A percentile compares a stretch with the other conserved stretches of the same genome.
These are phyloP conservation scores for Boletus insuetus DNA, from an alignment of 768 basidiomycete species.

Conservation along the genomic window DNA sequence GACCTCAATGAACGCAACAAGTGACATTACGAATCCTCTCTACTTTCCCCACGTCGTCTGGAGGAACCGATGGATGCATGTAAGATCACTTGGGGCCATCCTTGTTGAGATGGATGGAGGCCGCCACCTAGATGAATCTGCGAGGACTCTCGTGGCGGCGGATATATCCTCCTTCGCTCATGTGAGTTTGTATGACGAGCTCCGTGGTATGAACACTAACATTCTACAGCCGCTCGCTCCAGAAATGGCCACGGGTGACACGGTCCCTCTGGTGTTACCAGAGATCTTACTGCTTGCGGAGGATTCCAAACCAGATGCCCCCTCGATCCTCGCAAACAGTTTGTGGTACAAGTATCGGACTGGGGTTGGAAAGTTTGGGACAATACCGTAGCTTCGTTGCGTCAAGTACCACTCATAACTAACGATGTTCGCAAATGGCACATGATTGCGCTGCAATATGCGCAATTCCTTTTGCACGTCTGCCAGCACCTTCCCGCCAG, in stretches of 20 bases:
- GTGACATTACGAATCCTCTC: conserved; percentile 54
- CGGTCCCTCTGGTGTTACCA: conserved; percentile 42
- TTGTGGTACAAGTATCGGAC: conserved; percentile 81
- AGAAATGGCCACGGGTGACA: conserved; percentile 30
- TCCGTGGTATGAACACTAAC: not conserved
- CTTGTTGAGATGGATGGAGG: conserved; percentile 65
- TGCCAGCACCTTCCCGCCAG: conserved; percentile 76
- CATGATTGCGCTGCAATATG: conserved; percentile 62
- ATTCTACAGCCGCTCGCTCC: conserved; percentile 40
- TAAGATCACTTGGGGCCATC: conserved; percentile 58
- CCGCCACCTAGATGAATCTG: conserved; percentile 49
- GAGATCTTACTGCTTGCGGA: conserved; percentile 68
- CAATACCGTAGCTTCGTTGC: conserved; percentile 71
- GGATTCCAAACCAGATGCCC: conserved; percentile 56
- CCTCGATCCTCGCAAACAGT: conserved; percentile 68
- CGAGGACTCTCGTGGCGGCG: conserved; percentile 56
- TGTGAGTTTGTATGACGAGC: conserved; percentile 37
- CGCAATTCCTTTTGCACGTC: conserved; percentile 65
- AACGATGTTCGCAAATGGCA: conserved; percentile 45
- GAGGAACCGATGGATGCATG: conserved; percentile 64
- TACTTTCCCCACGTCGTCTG: conserved; percentile 60
- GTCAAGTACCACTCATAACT: conserved; percentile 60
- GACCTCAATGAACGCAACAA: conserved; percentile 69
- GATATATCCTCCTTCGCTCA: conserved; percentile 63
- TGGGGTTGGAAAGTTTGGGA: conserved; percentile 89